Evolutionary conservation across 2,329 filamentous ascomycete genomes (phyloP).

Genomic region (Biscogniauxia marginata): DNA sequence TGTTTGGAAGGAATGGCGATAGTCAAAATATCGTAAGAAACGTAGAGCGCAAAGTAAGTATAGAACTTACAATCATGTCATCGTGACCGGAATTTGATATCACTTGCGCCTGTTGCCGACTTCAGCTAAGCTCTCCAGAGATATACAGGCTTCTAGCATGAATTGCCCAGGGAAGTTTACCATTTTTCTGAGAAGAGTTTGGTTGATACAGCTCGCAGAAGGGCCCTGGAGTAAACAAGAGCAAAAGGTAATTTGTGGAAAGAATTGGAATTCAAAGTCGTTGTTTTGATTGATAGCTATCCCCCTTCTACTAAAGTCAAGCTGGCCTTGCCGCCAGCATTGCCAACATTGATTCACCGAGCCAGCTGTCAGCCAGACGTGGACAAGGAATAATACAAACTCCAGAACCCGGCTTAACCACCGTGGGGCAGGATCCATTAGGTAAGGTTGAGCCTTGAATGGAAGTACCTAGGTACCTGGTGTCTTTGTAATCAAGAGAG

Average conservation of each 20-base stretch:
- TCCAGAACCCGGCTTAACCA: background rate
- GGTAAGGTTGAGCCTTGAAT: too few species aligned
- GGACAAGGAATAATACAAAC: background rate
- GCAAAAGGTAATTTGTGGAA: background rate
- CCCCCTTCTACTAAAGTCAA: background rate
- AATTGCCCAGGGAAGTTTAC: constrained; percentile 13
- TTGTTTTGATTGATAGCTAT: background rate
- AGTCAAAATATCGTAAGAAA: background rate
- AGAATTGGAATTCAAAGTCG: background rate
- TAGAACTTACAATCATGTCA: constrained; percentile 93
- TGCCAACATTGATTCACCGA: background rate
- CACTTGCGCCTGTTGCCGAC: constrained; percentile 54
- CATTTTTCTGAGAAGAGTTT: constrained; percentile 14
- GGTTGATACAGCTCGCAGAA: background rate
- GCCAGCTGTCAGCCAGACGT: background rate
- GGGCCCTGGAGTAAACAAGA: background rate
- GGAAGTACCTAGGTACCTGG: background rate
- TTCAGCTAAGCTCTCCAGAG: constrained; percentile 9
- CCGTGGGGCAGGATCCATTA: too few species aligned
- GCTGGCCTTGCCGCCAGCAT: background rate
- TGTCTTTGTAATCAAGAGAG: background rate
- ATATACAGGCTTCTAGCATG: background rate
- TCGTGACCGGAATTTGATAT: constrained; percentile 89
- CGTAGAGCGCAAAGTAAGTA: constrained; percentile 1
- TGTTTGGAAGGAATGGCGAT: background rate